A percentile compares a stretch with the other conserved stretches of the same genome.
phyloP scores from a whole-genome alignment of 495 filamentous ascomycete genomes.

The Aspergillus bridgeri region DNA sequence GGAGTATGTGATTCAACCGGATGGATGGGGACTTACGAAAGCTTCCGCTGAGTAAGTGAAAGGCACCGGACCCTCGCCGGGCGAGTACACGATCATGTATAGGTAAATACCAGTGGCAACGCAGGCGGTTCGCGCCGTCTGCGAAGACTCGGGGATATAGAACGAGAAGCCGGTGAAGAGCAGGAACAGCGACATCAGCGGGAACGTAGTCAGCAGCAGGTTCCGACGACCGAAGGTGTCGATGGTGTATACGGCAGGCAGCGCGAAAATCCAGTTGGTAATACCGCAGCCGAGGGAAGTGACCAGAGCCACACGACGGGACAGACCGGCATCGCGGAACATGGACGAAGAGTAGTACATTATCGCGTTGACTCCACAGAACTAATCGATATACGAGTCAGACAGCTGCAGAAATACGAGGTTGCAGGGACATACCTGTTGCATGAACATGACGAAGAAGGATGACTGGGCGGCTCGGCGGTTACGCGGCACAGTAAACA shows the following conservation, averaged over 20 bases:
- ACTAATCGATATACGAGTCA: slow-evolving; percentile 9
- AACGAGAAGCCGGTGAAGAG: slow-evolving; percentile 81
- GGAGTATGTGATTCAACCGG: not conserved
- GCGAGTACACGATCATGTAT: slow-evolving; percentile 72
- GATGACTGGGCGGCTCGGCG: slow-evolving; percentile 73
- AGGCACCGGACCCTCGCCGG: slow-evolving; percentile 77
- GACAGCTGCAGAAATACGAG: not conserved
- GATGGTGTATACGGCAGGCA: slow-evolving; percentile 77
- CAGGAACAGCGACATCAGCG: slow-evolving; percentile 66
- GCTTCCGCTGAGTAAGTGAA: slow-evolving; percentile 84
- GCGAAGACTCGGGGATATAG: slow-evolving; percentile 54
- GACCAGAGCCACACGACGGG: slow-evolving; percentile 51
- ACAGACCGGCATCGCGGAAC: slow-evolving; percentile 50
- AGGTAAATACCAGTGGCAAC: slow-evolving; percentile 71
- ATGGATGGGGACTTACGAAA: slow-evolving; percentile 7
- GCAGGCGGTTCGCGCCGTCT: slow-evolving; percentile 42
- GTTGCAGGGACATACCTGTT: slow-evolving; percentile 54
- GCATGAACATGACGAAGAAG: slow-evolving; percentile 82
- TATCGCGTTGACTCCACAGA: slow-evolving; percentile 54
- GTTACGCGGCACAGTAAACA: slow-evolving; percentile 73
- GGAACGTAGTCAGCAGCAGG: slow-evolving; percentile 73
- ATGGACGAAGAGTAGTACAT: slow-evolving; percentile 55
- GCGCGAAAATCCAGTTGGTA: slow-evolving; percentile 76
- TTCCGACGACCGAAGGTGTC: slow-evolving; percentile 82
- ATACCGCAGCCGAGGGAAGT: slow-evolving; percentile 73